Evolutionary conservation across 768 basidiomycete species (phyloP).

Genomic region (Cystofilobasidium ferigula): DNA sequence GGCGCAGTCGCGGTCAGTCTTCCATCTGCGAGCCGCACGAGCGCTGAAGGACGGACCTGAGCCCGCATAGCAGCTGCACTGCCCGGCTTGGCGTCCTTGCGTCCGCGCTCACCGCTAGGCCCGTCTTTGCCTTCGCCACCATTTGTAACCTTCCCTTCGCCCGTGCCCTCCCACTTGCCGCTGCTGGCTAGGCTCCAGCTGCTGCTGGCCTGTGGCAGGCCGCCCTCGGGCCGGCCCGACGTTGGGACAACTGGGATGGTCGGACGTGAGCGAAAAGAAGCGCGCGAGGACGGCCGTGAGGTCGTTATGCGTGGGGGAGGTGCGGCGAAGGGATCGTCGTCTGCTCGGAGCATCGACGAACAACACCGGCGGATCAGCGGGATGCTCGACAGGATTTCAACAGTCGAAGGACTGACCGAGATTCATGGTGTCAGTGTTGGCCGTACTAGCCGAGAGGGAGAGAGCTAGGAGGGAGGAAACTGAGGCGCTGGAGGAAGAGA

Average conservation of each 20-base stretch:
- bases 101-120: not conserved
- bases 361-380: not conserved
- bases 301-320: conserved; percentile 11
- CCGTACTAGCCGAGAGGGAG: no score
- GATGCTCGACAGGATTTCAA: not conserved
- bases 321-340: conserved; percentile 23
- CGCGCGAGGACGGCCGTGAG: not conserved
- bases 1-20: no score
- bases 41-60: conserved; percentile 4
- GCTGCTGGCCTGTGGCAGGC: not conserved
- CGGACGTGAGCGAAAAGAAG: conserved; percentile 1
- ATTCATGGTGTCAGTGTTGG: conserved; percentile 10
- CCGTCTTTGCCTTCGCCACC: not conserved
- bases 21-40: no score
- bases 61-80: conserved; percentile 24
- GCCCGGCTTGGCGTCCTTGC: conserved; percentile 6
- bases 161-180: conserved; percentile 1
- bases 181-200: not conserved
- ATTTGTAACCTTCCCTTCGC: not conserved
- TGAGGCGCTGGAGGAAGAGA: not conserved
- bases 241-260: not conserved
- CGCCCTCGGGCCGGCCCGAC: not conserved
- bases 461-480: not conserved
- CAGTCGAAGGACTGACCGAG: conserved; percentile 7
- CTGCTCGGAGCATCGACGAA: not conserved